Conservation (phyloP, 2,329 filamentous ascomycete genomes). For the Aspergillus brasiliensis region DNA sequence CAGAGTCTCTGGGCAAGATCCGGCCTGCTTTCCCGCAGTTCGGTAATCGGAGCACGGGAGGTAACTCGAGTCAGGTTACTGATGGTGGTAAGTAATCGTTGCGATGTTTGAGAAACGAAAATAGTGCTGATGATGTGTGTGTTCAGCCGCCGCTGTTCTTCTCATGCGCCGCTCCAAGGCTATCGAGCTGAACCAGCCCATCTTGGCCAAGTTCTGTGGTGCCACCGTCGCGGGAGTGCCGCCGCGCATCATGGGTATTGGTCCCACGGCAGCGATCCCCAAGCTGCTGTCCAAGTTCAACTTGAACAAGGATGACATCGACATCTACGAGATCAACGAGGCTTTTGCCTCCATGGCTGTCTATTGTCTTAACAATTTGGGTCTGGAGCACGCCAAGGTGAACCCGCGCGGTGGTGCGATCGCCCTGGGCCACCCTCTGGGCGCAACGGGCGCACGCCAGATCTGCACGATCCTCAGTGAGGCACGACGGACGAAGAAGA, state of each 20-base stretch:
- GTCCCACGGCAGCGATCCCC: constrained; percentile 60
- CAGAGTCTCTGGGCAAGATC: constrained; percentile 79
- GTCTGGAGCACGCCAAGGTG: constrained; percentile 69
- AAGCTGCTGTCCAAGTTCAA: constrained; percentile 84
- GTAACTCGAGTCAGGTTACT: constrained; percentile 92
- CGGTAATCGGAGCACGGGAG: constrained; percentile 82
- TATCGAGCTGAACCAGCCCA: constrained; percentile 81
- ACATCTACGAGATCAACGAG: constrained; percentile 94
- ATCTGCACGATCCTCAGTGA: constrained; percentile 90
- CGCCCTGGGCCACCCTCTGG: constrained; percentile 86
- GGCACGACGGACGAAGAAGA: constrained; percentile 80
- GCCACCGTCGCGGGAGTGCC: constrained; percentile 87
- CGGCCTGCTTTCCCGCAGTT: constrained; percentile 87
- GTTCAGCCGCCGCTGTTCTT: constrained; percentile 74
- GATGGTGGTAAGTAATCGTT: constrained; percentile 68
- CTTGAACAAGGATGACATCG: constrained; percentile 77
- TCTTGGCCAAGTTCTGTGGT: constrained; percentile 91
- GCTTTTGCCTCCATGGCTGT: constrained; percentile 98
- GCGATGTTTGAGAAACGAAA: not conserved
- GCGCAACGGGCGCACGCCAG: constrained; percentile 84
- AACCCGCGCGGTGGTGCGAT: constrained; percentile 95
- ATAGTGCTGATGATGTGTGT: constrained; percentile 13
- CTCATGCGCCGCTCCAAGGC: constrained; percentile 95
- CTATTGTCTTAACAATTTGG: constrained; percentile 75
- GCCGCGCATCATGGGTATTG: constrained; percentile 94